Conservation (phyloP, 2,329 filamentous ascomycete species). For the Saccharata proteae region DNA sequence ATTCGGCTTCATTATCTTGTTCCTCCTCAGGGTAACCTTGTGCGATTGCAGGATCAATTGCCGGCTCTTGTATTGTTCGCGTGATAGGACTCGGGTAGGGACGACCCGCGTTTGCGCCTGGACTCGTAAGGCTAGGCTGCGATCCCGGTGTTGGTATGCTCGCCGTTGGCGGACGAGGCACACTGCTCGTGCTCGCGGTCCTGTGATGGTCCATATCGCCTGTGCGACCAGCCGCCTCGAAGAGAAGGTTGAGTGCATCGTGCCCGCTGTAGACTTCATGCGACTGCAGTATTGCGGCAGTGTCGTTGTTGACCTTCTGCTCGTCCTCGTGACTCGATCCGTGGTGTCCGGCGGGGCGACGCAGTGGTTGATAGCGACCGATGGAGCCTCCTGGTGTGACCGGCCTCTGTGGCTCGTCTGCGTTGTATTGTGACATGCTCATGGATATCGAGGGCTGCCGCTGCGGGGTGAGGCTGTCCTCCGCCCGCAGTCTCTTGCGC, state of each 20-base stretch:
- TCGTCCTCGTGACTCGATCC: slow-evolving; percentile 37
- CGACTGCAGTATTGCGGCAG: slow-evolving; percentile 46
- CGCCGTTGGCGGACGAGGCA: slow-evolving; percentile 17
- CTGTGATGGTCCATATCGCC: slow-evolving; percentile 36
- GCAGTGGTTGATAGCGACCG: slow-evolving; percentile 54
- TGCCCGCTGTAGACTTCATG: slow-evolving; percentile 78
- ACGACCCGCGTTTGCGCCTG: slow-evolving; percentile 14
- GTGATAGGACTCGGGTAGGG: slow-evolving; percentile 14
- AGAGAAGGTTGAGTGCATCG: slow-evolving; percentile 82
- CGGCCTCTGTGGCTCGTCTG: slow-evolving; percentile 31
- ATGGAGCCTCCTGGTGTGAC: slow-evolving; percentile 54
- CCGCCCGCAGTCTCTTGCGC: slow-evolving; percentile 50
- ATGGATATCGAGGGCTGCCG: slow-evolving; percentile 1
- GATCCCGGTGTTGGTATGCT: slow-evolving; percentile 20
- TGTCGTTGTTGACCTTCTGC: slow-evolving; percentile 46
- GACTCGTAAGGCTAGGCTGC: slow-evolving; percentile 22
- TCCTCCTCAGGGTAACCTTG: slow-evolving; percentile 1
- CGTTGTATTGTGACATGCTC: slow-evolving; percentile 13
- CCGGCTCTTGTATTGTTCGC: slow-evolving; percentile 15
- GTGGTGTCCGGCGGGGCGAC: slow-evolving; percentile 39
- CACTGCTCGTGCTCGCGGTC: slow-evolving; percentile 32
- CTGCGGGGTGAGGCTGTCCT: slow-evolving; percentile 32
- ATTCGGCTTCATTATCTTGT: slow-evolving; percentile 19
- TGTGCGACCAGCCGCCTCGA: slow-evolving; percentile 59
- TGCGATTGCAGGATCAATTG: slow-evolving; percentile 20